Evolutionary conservation across 129 eudicot species (phyloP), one percentile per base, ranked within the genome.

Genomic region (Artemisia argyi): DNA sequence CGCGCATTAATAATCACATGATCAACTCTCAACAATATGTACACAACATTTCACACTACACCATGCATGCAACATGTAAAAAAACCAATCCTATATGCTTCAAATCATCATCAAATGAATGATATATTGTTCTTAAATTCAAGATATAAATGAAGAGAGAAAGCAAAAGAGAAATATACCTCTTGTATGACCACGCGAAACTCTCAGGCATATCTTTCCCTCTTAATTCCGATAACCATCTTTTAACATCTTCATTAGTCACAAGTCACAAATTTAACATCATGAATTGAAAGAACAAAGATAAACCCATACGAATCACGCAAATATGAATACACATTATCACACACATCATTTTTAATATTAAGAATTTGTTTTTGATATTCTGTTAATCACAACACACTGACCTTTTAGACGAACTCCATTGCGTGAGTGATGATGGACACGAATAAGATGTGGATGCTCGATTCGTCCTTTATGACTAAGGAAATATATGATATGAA

Each of bases 141-240:
- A n/a, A n/a, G n/a, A n/a, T n/a, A n/a, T n/a, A n/a, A n/a, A n/a
- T n/a, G n/a, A n/a, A n/a, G n/a, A n/a, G n/a, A n/a, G n/a, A n/a
- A 26, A 6, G 2, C 14, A 18, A 49, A 67, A 24, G 22, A 44
- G 1, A 42, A 49, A 44, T 2, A 18, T 55, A 91, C 97, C 97
- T 91, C 84, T 91, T 91, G 72, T 88, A 91, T 61, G 97, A 85
- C 97, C 97, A 91, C 20, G 97, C 81, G 53, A 79, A 88, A 39
- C 86, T 71, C 59, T 91, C 95, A 0, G 97, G 96, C 90, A 90
- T 87, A 65, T 85, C 91, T 69, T 81, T 87, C 26, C 96, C 96
- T 66, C 96, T 82, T 67, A 90, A 63, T 53, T 87, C 96, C 15
- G 87, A 81, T 32, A 90, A 62, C 96, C 96, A 90, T 87, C 96